phyloP scores from a whole-genome alignment of 208 protist genomes.

The Trypanosoma lewisi region DNA sequence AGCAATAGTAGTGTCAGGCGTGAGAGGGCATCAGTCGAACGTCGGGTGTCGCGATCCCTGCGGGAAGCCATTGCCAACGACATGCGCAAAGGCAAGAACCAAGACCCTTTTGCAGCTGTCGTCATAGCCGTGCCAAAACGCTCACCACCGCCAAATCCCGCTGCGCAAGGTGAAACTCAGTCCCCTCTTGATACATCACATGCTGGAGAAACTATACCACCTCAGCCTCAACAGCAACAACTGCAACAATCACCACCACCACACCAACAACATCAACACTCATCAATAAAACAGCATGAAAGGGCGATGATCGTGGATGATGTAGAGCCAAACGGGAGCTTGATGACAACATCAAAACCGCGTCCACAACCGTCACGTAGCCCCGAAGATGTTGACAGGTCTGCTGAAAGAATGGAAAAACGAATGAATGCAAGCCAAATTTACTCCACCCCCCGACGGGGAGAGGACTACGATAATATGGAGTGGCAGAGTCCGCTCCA shows the following conservation, averaged over 20 bases:
- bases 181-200: not conserved
- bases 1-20: slow-evolving; percentile 1
- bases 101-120: slow-evolving; percentile 74
- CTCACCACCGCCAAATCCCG: slow-evolving; percentile 45
- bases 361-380: slow-evolving; percentile 5
- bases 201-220: not conserved
- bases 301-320: slow-evolving; percentile 34
- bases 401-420: slow-evolving; percentile 1
- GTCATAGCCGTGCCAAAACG: slow-evolving; percentile 84
- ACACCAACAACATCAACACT: slow-evolving; percentile 3
- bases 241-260: slow-evolving; percentile 1
- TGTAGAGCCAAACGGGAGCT: not conserved
- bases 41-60: slow-evolving; percentile 65
- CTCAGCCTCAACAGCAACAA: slow-evolving; percentile 4
- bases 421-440: slow-evolving; percentile 1
- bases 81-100: slow-evolving; percentile 73
- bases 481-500: slow-evolving; percentile 10
- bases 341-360: not conserved
- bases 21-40: slow-evolving; percentile 33
- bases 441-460: slow-evolving; percentile 3
- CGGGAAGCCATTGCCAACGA: slow-evolving; percentile 82
- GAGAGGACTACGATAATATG: not conserved
- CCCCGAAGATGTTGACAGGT: slow-evolving; percentile 11
- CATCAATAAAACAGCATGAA: slow-evolving; percentile 26
- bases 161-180: slow-evolving; percentile 11